Conservation (phyloP, 768 basidiomycete species). For the Suillus luteus region DNA sequence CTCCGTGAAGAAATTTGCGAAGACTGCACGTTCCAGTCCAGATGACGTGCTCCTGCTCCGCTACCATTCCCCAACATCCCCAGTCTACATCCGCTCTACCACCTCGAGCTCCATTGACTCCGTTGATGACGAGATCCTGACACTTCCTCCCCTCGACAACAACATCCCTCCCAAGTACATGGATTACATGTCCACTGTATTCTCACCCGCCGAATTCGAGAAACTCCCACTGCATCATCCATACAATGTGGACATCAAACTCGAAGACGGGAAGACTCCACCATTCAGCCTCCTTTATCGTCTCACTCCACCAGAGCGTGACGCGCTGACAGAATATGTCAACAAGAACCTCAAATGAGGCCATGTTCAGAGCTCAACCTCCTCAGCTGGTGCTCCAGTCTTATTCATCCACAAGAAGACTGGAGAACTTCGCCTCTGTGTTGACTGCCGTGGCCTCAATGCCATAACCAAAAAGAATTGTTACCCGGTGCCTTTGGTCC, state of each 20-base stretch:
- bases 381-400: conserved; percentile 34
- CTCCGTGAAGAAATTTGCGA: too few species aligned
- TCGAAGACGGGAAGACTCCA: conserved; percentile 30
- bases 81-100: too few species aligned
- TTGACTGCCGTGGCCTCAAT: conserved; percentile 39
- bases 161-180: not conserved
- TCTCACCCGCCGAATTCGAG: conserved; percentile 27
- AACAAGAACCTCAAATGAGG: conserved; percentile 32
- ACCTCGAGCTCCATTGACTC: not conserved
- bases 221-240: conserved; percentile 31
- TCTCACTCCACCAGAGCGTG: conserved; percentile 33
- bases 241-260: conserved; percentile 41
- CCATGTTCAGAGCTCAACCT: conserved; percentile 28
- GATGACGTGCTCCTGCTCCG: too few species aligned
- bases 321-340: conserved; percentile 37
- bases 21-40: too few species aligned
- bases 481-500: conserved; percentile 36
- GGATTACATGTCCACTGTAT: conserved; percentile 19
- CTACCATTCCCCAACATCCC: too few species aligned
- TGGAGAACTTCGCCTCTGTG: conserved; percentile 32
- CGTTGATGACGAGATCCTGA: not conserved
- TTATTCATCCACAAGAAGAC: conserved; percentile 34
- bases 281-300: conserved; percentile 36
- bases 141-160: too few species aligned
- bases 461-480: conserved; percentile 34